Base-by-base conservation (phyloP, 2,329 filamentous ascomycete genomes). In the Aspergillus flavus region DNA sequence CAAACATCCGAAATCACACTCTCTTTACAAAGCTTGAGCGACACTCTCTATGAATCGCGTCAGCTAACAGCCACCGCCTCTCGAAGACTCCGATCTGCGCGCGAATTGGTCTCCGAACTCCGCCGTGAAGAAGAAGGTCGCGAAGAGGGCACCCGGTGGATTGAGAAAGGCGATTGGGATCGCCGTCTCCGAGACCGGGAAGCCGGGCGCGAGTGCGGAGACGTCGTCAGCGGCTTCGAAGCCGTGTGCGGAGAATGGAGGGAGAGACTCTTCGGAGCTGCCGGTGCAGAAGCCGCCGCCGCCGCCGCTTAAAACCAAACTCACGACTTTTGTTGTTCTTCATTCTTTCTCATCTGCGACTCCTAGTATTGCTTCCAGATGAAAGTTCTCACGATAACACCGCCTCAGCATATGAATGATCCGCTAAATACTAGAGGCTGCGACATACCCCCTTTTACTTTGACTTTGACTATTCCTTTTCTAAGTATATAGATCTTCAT, bases 181-280 rank as follows among this genome's bases (percentile, higher is more conserved):
- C 88, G 90, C 69, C 86, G 91, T 60, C 78, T 97, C 41, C 83
- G 86, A 67, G 89, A 88, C 59, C 86, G 94, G 60, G 93, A 96
- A 76, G 96, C 93, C 66, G 93, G 91, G 9, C 85, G 85, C 26
- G 91, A 94, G 16, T 98, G 95, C 77, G 85, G 89, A 5, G 93
- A 96, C 64, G 94, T 99, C 1, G 89, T 97, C 39, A 90, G 90
- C 53, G 95, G 95, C 0, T 98, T 99, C 73, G 94, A 97, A 77
- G 90, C 93, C 74, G 89, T 94, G 1, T 97, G 93, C 79, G 90
- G 94, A 62, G 86, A 87, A 61, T 95, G 94, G 91, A 87, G 94
- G 74, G 88, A 89, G 73, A 87, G 91, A 69, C 80, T 96, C 55
- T 85, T 93, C 64, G 88, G 78, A n/a, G 65, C 71, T 11, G 73